A percentile compares a stretch with the other conserved stretches of the same genome.
Conservation (phyloP, 139 green algal species). For the Chlorokybus atmophyticus region DNA sequence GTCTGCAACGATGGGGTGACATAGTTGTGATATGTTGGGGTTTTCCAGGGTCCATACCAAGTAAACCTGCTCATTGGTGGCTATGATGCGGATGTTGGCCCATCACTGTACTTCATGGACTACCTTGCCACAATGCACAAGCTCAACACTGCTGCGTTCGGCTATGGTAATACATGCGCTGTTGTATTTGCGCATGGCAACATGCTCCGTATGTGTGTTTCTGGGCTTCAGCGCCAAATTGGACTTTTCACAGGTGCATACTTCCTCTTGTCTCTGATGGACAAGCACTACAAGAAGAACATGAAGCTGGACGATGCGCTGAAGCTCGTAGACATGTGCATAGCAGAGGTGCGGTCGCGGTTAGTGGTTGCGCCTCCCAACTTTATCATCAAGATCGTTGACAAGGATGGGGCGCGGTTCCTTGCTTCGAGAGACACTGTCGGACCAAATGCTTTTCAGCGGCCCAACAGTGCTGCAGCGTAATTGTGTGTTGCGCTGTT, state of each 20-base stretch:
- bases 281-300: constrained; percentile 85
- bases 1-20: too few species aligned
- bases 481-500: too few species aligned
- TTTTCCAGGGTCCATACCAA: constrained; percentile 69
- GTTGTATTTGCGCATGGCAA: too few species aligned
- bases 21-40: too few species aligned
- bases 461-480: too few species aligned
- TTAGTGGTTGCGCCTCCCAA: constrained; percentile 75
- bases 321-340: constrained; percentile 70
- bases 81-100: constrained; percentile 65
- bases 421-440: constrained; percentile 1
- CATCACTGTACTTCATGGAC: constrained; percentile 92
- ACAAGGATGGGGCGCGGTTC: constrained; percentile 62
- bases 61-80: constrained; percentile 89
- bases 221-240: background rate
- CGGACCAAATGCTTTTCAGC: too few species aligned
- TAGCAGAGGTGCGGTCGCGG: constrained; percentile 59
- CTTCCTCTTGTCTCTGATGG: constrained; percentile 88
- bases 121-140: constrained; percentile 95
- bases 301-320: constrained; percentile 73
- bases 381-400: constrained; percentile 89
- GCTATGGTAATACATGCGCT: constrained; percentile 66
- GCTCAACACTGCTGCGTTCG: constrained; percentile 88
- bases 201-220: background rate
- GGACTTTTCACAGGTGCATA: constrained; percentile 10